Evolutionary conservation across 371 early-diverging fungal species (phyloP), one percentile per base, ranked within the genome.

Genomic region (Entomophthora muscae): DNA sequence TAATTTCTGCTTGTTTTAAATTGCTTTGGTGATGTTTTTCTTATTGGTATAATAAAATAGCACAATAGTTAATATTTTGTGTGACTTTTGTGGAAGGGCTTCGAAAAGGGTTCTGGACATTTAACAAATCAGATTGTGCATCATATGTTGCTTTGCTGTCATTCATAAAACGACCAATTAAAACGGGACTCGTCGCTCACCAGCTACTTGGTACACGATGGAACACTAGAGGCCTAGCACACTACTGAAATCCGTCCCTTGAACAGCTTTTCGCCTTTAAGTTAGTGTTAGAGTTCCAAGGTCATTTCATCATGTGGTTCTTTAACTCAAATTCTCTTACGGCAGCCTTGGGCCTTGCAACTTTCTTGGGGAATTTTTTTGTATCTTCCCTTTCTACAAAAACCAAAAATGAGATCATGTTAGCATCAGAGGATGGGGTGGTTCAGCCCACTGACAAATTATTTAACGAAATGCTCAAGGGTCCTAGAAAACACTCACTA

Each of bases 401-500:
- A 17, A 10, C 17, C 17, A 5, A 10, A 5, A 5, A 42, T 42
- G 42, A 42, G 17, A 42, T 42, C 17, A 5, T 10, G 5, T 5
- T 17, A 10, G 42, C 42, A 5, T 10, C 42, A 10, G 70, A 65
- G 63, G 72, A 71, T 32, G 80, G 81, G 30, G 32, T 80, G 62
- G 68, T 80, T 70, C 75, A 74, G 10, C 73, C 89, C 52, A 79
- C 77, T 66, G 70, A 79, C 22, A 71, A 74, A 51, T 71, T 75
- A n/a, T 89, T 79, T 66, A 75, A 74, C 12, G 72, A 83, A 58
- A 75, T 77, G 60, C 81, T 86, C 42, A 80, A 83, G 66, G 76
- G 74, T 55, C 89, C 88, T 28, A 73, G 91, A 52, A 83, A 86
- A 68, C 89, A 86, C 70, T 82, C 84, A 23, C 58, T 86, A 57